Base-by-base conservation (phyloP, 2,329 filamentous ascomycete species). In the Colletotrichum horii region DNA sequence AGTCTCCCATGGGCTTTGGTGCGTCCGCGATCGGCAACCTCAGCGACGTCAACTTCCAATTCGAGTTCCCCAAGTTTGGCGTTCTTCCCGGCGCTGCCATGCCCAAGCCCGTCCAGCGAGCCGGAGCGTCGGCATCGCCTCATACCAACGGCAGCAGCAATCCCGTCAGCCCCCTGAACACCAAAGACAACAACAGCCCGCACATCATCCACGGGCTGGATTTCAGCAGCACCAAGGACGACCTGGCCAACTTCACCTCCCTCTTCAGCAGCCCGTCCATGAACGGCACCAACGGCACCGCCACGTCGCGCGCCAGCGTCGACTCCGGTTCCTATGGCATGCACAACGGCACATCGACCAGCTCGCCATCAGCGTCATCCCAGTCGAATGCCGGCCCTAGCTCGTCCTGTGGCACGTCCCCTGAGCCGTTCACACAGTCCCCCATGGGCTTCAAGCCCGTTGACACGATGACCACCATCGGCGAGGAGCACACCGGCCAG, bases 31-130 rank as follows among this genome's bases (percentile, higher is more conserved):
- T 91, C 77, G 91, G 87, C 83, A 93, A 92, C 79, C 87, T 93
- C 70, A 92, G 89, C 80, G 94, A 94, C 77, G 93, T 94, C 83
- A 96, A 94, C 82, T 98, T 98, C 82, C 93, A 96, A 79, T 98
- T 99, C 80, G 96, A 98, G 79, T 98, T 98, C 78, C 96, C 97
- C 78, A 96, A 94, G 82, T 98, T 99, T 81, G 97, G 97, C 62
- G 90, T 93, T 75, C 89, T 97, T 30, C 90, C 91, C 0, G 88
- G 90, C 7, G 86, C 88, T 9, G 79, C 83, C 2, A 62, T 77
- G 34, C 75, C 78, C 66, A 82, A 82, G 72, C 76, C 75, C 14
- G 66, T 52, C 8, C 75, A 24, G 38, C 69, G 19, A 36, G 11
- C 62, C 70, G 69, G 24, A 22, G 60, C 70, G 9, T 74, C 52